phyloP scores from a whole-genome alignment of 176 grass and related monocot genomes.

The Eragrostis nindensis region DNA sequence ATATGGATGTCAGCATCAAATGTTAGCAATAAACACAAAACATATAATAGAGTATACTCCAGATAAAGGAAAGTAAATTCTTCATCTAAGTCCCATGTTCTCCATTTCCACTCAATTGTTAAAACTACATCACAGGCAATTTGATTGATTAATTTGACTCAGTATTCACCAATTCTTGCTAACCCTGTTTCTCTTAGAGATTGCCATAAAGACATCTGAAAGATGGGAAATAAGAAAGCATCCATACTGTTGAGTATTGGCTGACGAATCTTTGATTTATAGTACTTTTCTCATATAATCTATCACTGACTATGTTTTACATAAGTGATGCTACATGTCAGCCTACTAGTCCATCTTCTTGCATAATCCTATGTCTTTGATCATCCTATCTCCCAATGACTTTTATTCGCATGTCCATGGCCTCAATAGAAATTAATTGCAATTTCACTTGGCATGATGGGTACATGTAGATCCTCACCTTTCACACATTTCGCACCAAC shows the following conservation, averaged over 20 bases:
- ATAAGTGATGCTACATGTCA: conserved; percentile 12
- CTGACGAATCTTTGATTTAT: not conserved
- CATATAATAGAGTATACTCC: conserved; percentile 1
- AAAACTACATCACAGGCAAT: conserved; percentile 7
- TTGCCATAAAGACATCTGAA: conserved; percentile 1
- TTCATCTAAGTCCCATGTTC: conserved; percentile 14
- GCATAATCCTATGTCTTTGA: not conserved
- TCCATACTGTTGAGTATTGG: not conserved
- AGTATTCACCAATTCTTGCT: not conserved
- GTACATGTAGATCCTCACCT: conserved; percentile 37
- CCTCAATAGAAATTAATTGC: conserved; percentile 16
- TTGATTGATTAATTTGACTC: conserved; percentile 3
- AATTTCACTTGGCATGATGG: not conserved
- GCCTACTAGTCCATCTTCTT: not conserved
- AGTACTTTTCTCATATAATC: not conserved
- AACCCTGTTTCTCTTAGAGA: not conserved
- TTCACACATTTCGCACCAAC: conserved; percentile 90
- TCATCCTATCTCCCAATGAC: not conserved
- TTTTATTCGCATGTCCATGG: conserved; percentile 1
- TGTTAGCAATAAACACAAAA: conserved; percentile 36
- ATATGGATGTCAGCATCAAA: conserved; percentile 32
- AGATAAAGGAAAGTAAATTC: not conserved
- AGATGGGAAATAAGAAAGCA: not conserved
- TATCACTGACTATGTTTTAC: conserved; percentile 9
- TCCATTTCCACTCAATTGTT: conserved; percentile 33